A percentile compares a stretch with the other conserved stretches of the same genome.
These are phyloP conservation scores for Teratosphaeria nubilosa DNA, from an alignment of 2,329 filamentous ascomycete species.

Conservation along the genomic window DNA sequence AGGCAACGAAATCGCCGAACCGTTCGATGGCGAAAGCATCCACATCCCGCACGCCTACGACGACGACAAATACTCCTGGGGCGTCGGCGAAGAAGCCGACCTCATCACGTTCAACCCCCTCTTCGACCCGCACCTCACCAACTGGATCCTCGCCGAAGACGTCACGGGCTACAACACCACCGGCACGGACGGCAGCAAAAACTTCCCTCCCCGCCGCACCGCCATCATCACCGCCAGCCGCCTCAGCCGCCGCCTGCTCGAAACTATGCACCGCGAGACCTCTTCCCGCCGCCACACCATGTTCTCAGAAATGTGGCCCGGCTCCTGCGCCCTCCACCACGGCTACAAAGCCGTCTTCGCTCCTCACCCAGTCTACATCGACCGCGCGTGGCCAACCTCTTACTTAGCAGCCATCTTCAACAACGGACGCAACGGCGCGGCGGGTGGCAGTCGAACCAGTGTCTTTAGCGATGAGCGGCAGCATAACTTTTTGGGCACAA, in stretches of 20 bases:
- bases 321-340: constrained; percentile 60
- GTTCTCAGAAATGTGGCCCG: constrained; percentile 74
- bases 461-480: constrained; percentile 43
- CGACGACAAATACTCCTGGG: constrained; percentile 50
- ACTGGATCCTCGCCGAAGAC: constrained; percentile 63
- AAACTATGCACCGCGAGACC: constrained; percentile 66
- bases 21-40: constrained; percentile 42
- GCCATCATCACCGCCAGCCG: constrained; percentile 64
- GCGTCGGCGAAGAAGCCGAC: constrained; percentile 62
- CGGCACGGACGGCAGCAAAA: constrained; percentile 22
- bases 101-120: constrained; percentile 69
- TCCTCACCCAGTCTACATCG: constrained; percentile 48
- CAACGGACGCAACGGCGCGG: constrained; percentile 42
- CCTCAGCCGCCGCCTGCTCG: constrained; percentile 54
- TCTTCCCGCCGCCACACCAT: constrained; percentile 58
- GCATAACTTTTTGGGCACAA: constrained; percentile 44
- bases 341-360: constrained; percentile 66
- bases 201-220: constrained; percentile 54
- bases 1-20: constrained; percentile 38
- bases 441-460: constrained; percentile 37
- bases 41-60: constrained; percentile 47
- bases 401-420: constrained; percentile 48
- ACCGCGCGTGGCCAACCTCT: constrained; percentile 44
- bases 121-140: constrained; percentile 60
- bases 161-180: constrained; percentile 56